Percentiles rank a stretch among this genome's conserved stretches.
phyloP scores from a whole-genome alignment of 768 basidiomycete genomes.

The Asterophora parasitica region DNA sequence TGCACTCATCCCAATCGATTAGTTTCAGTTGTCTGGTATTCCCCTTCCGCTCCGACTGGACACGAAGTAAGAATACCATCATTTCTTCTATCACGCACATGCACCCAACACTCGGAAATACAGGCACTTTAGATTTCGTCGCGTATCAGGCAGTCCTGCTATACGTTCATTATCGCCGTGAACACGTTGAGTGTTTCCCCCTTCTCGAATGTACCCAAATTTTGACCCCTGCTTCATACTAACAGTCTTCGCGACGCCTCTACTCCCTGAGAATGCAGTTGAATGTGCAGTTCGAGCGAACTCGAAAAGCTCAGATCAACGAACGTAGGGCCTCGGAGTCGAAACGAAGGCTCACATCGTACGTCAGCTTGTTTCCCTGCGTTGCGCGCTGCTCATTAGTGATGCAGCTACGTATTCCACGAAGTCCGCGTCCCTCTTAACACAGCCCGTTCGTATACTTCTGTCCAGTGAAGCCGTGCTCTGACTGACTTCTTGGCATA shows the following conservation, averaged over 20 bases:
- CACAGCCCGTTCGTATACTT: too few species aligned
- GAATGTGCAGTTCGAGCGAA: conserved; percentile 23
- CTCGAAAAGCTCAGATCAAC: conserved; percentile 51
- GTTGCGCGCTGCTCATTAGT: too few species aligned
- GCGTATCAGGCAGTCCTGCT: conserved; percentile 48
- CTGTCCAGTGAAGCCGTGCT: too few species aligned
- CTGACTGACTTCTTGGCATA: too few species aligned
- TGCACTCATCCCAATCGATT: too few species aligned
- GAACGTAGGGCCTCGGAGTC: conserved; percentile 57
- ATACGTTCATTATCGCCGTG: conserved; percentile 29
- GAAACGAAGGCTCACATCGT: conserved; percentile 57
- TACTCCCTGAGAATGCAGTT: conserved; percentile 24
- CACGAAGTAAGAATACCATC: too few species aligned
- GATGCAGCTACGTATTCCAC: too few species aligned
- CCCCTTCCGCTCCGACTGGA: too few species aligned
- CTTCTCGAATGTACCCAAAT: conserved; percentile 22
- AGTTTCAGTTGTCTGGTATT: too few species aligned
- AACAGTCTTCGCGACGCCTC: conserved; percentile 43
- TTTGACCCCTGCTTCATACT: conserved; percentile 10
- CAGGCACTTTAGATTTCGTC: conserved; percentile 38
- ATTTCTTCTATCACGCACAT: too few species aligned
- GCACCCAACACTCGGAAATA: conserved; percentile 17
- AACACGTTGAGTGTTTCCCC: conserved; percentile 25
- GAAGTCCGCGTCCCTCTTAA: too few species aligned
- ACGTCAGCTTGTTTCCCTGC: conserved; percentile 20